Evolutionary conservation across 129 eudicot genomes (phyloP).

Genomic region (Flaveria linearis): DNA sequence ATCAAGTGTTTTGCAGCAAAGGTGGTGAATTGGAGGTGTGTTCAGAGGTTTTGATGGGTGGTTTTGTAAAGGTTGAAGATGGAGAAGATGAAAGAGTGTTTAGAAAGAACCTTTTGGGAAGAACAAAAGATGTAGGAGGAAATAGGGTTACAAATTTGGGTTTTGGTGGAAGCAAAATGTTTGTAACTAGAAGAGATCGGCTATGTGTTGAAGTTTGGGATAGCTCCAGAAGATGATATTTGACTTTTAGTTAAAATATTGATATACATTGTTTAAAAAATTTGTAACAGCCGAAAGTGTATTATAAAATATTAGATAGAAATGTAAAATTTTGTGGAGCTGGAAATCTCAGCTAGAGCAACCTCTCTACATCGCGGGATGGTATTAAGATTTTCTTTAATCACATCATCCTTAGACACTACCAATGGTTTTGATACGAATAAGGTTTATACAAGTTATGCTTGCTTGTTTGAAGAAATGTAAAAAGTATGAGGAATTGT

Average conservation of each 20-base stretch:
- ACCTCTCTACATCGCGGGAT: no score
- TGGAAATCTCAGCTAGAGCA: no score
- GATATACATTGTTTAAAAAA: neutral
- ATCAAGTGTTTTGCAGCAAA: conserved; percentile 76
- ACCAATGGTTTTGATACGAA: no score
- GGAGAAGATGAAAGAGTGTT: conserved; percentile 54
- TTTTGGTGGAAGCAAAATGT: conserved; percentile 88
- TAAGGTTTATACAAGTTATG: no score
- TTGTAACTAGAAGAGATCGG: conserved; percentile 71
- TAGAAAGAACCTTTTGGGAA: conserved; percentile 68
- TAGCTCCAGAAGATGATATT: conserved; percentile 58
- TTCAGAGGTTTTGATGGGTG: conserved; percentile 73
- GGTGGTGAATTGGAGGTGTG: conserved; percentile 77
- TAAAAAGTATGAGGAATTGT: no score
- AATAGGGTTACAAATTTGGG: conserved; percentile 55
- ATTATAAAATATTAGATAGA: neutral
- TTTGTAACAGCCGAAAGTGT: neutral
- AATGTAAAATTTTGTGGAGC: no score
- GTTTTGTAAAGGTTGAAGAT: conserved; percentile 21
- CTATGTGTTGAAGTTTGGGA: conserved; percentile 85
- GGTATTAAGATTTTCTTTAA: no score
- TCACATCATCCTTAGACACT: no score
- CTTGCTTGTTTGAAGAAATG: no score
- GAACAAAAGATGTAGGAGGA: conserved; percentile 65
- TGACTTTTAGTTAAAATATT: neutral